phyloP scores from a whole-genome alignment of 768 basidiomycete species.

The Phanerochaete carnosa region DNA sequence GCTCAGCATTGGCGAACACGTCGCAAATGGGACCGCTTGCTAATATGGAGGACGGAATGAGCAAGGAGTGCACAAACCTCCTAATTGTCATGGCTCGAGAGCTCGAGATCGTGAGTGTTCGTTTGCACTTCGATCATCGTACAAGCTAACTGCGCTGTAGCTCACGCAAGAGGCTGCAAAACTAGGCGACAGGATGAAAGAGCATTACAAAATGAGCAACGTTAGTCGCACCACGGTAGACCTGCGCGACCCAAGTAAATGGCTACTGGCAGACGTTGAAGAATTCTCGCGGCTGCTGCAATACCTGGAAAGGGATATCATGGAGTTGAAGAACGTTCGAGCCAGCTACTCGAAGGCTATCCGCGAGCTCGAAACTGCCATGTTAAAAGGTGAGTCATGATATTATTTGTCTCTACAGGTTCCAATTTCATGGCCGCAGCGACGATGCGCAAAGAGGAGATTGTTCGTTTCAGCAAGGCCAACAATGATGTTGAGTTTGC shows the following conservation, averaged over 20 bases:
- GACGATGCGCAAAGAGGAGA: conserved; percentile 80
- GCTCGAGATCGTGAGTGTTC: conserved; percentile 53
- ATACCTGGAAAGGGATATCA: conserved; percentile 50
- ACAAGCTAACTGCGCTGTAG: conserved; percentile 28
- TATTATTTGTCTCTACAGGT: not conserved
- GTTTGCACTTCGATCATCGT: not conserved
- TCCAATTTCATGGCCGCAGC: conserved; percentile 40
- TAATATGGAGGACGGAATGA: conserved; percentile 57
- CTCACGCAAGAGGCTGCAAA: conserved; percentile 39
- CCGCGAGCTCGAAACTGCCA: conserved; percentile 56
- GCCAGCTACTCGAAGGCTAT: conserved; percentile 39
- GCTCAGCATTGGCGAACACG: not conserved
- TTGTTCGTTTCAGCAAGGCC: conserved; percentile 74
- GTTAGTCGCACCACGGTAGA: conserved; percentile 42
- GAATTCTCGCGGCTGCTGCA: conserved; percentile 49
- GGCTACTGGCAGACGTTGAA: conserved; percentile 49
- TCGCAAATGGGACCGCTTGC: conserved; percentile 2
- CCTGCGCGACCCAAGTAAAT: conserved; percentile 45
- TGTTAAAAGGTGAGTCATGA: conserved; percentile 57
- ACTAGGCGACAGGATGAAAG: conserved; percentile 32
- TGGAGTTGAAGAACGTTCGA: conserved; percentile 41
- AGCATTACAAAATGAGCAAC: conserved; percentile 35
- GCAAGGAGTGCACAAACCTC: conserved; percentile 56
- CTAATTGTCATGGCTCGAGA: conserved; percentile 46
- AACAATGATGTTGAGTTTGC: conserved; percentile 73